Base-by-base conservation (phyloP, 106 monocot genomes). In the Allium fistulosum region DNA sequence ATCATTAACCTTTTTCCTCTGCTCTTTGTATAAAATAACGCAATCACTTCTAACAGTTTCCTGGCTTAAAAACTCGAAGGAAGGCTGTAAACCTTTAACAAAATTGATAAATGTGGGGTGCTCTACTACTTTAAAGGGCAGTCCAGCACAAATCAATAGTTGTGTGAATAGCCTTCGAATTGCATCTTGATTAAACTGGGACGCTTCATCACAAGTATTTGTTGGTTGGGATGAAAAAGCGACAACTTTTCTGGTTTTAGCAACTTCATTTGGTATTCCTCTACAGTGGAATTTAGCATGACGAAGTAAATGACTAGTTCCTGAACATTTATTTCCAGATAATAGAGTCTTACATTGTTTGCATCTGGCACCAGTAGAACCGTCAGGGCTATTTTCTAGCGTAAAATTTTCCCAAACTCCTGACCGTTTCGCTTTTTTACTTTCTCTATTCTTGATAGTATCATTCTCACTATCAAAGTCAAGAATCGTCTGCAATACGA, bases 371-470 rank as follows among this genome's bases (percentile, higher is more conserved):
- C 22, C 50, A 52, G 18, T 2, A 15, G 67, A 67, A 11, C 67
- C 67, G 49, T 67, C 67, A 26, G 51, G 67, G 12, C 18, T 67
- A 22, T 51, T 67, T 6, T 67, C 67, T 9, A 26, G 13, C 2
- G 67, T 67, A 67, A 67, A 67, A 26, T 67, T 52, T 8, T 67
- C 53, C 67, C 67, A 67, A 67, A 67, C 67, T 10, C 53, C 51
- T 27, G 67, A 67, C 52, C 67, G 14, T 48, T 52, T 51, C 12
- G 10, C 27, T 13, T 48, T 10, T 27, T 52, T 26, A 12, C 17
- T 16, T 16, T 26, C 67, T 14, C 16, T 65, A 48, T 17, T 48
- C 4, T 17, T 49, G 5, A 8, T 26, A 53, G 53, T 22, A 26
- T 52, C 51, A 52, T 52, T 52, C 26, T 51, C 67, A 52, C 26